These are phyloP conservation scores for Ceriops zippeliana DNA, from an alignment of 345 rosid species.

Conservation along the genomic window DNA sequence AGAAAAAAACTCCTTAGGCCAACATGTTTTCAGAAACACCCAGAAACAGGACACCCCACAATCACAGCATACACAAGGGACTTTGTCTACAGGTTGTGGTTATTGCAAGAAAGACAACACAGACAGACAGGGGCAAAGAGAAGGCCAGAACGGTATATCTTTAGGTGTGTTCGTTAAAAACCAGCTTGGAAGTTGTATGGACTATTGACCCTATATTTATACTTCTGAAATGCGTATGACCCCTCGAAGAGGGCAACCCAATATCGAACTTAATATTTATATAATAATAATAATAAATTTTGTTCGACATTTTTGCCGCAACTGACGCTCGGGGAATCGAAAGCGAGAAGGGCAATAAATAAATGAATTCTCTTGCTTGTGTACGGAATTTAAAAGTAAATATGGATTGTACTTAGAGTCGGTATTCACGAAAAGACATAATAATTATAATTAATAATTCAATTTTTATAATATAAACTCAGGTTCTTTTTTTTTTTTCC, in stretches of 20 bases:
- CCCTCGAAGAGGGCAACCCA: too few species aligned
- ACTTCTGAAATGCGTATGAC: conserved; percentile 8
- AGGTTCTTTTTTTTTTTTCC: too few species aligned
- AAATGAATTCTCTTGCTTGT: too few species aligned
- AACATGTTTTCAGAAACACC: neutral
- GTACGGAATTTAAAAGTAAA: too few species aligned
- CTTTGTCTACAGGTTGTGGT: conserved; percentile 4
- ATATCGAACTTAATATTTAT: neutral
- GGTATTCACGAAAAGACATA: too few species aligned
- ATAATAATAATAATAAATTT: neutral
- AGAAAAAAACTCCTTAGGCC: neutral
- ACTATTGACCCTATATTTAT: conserved; percentile 44
- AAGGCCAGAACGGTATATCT: conserved; percentile 29
- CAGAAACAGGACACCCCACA: neutral
- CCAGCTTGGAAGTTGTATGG: conserved; percentile 14
- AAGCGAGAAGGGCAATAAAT: neutral
- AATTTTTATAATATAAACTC: too few species aligned
- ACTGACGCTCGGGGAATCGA: conserved; percentile 30
- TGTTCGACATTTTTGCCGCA: conserved; percentile 41
- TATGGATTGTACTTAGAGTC: too few species aligned
- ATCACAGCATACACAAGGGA: neutral
- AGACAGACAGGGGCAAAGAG: conserved; percentile 2
- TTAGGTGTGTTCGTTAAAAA: conserved; percentile 11
- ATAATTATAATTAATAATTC: too few species aligned
- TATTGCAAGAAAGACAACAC: neutral